Conservation (phyloP, 345 rosid genomes). For the Ailanthus altissimus region DNA sequence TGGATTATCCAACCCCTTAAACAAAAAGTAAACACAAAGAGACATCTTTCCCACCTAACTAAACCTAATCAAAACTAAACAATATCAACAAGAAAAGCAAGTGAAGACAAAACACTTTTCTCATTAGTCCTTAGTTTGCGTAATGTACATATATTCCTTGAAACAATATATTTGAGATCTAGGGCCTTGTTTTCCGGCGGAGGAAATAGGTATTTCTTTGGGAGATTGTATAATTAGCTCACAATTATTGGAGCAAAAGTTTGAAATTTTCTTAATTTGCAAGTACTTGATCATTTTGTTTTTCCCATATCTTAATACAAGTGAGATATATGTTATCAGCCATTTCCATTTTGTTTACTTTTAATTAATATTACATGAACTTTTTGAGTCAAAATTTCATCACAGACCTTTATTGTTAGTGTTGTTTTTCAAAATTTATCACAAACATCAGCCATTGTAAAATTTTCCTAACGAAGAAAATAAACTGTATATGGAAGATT, state of each 20-base stretch:
- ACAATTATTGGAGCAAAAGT: not conserved
- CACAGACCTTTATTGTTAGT: too few relatives aligned
- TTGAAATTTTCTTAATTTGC: not conserved
- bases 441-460: too few relatives aligned
- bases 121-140: not conserved
- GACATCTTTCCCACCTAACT: conserved; percentile 7
- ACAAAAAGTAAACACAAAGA: not conserved
- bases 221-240: not conserved
- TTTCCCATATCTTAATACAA: not conserved
- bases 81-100: conserved; percentile 3
- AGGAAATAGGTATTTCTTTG: not conserved
- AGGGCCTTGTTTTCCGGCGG: not conserved
- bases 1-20: conserved; percentile 19
- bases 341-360: not conserved
- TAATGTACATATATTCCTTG: conserved; percentile 27
- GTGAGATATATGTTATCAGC: not conserved
- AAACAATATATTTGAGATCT: not conserved
- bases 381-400: too few relatives aligned
- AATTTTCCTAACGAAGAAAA: too few relatives aligned
- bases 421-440: too few relatives aligned
- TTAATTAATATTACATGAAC: too few relatives aligned
- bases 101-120: conserved; percentile 20
- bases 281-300: not conserved
- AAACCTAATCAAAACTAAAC: not conserved
- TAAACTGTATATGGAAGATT: too few relatives aligned